Base-by-base conservation (phyloP, 495 filamentous ascomycete genomes). In the Achaetomiella virescens region DNA sequence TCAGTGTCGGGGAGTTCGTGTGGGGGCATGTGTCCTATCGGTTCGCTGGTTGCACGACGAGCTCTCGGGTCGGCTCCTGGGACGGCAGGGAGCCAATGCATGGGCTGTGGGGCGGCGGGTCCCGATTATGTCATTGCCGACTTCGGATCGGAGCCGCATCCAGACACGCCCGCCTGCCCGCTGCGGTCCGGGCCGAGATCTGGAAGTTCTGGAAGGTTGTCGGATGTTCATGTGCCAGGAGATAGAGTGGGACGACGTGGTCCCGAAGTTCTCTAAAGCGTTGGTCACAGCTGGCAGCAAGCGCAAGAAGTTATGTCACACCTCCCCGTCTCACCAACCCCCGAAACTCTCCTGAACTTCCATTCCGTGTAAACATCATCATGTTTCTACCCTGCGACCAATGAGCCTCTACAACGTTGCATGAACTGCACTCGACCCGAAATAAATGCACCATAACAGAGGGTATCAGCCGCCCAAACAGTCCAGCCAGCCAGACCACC, bases 1-100 rank as follows among this genome's bases (percentile, higher is more conserved):
- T 68, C 57, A 55, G 58, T 3, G 48, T 55, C 2, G 14, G 48
- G 24, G 2, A 18, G 33, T 6, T 37, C 15, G 1, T 37, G 8
- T 17, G 56, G 25, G 6, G n/a, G 18, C 35, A 12, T 31, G n/a
- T 18, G 22, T 20, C 3, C 20, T 42, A 31, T 12, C 37, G 0
- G 6, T 6, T 47, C 11, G 2, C n/a, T 2, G 45, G 33, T 8
- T n/a, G 24, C 29, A 20, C 12, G 46, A 21, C 20, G 27, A 10
- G 24, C 17, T 22, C 18, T 20, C 40, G 37, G 15, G 1, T 17
- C 8, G 21, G 38, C 15, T 5, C 10, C 20, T 41, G 38, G 36
- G 14, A 38, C 4, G n/a, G 7, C 7, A n/a, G 8, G 14, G 36
- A 10, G 14, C 3, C 6, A n/a, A n/a, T n/a, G n/a, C n/a, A n/a